Conservation (phyloP, 371 early-diverging fungal species). For the Smittium culicis region DNA sequence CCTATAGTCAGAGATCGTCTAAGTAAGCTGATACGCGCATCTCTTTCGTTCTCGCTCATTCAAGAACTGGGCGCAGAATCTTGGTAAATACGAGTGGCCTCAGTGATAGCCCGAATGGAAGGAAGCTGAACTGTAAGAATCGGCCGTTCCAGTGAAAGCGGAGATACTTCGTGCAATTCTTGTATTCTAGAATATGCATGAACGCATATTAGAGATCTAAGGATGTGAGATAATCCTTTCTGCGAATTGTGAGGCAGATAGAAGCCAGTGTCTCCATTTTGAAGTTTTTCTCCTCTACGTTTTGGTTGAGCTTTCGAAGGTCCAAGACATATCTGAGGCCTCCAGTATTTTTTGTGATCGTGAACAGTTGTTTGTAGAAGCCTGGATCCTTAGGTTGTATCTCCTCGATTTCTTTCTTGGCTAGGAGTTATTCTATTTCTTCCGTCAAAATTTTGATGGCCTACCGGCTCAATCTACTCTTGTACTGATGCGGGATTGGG, state of each 20-base stretch:
- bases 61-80: slow-evolving; percentile 27
- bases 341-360: slow-evolving; percentile 3
- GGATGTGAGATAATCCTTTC: slow-evolving; percentile 21
- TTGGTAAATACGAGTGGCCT: slow-evolving; percentile 34
- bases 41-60: slow-evolving; percentile 22
- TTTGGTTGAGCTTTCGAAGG: slow-evolving; percentile 24
- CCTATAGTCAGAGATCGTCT: slow-evolving; percentile 26
- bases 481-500: neutral
- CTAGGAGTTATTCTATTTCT: neutral
- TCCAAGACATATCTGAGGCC: slow-evolving; percentile 21
- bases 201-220: slow-evolving; percentile 30
- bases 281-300: slow-evolving; percentile 21
- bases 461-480: neutral
- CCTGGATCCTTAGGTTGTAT: neutral
- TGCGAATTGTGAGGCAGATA: slow-evolving; percentile 17
- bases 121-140: slow-evolving; percentile 33
- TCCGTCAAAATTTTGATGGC: neutral
- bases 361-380: slow-evolving; percentile 9
- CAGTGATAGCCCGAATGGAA: slow-evolving; percentile 34
- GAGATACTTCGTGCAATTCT: slow-evolving; percentile 23
- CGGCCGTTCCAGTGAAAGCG: slow-evolving; percentile 34
- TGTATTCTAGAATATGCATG: slow-evolving; percentile 27
- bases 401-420: neutral
- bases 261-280: slow-evolving; percentile 23
- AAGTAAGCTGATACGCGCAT: slow-evolving; percentile 28